These are phyloP conservation scores for Sporothrix mexicana DNA, from an alignment of 2,329 filamentous ascomycete species.

Conservation along the genomic window DNA sequence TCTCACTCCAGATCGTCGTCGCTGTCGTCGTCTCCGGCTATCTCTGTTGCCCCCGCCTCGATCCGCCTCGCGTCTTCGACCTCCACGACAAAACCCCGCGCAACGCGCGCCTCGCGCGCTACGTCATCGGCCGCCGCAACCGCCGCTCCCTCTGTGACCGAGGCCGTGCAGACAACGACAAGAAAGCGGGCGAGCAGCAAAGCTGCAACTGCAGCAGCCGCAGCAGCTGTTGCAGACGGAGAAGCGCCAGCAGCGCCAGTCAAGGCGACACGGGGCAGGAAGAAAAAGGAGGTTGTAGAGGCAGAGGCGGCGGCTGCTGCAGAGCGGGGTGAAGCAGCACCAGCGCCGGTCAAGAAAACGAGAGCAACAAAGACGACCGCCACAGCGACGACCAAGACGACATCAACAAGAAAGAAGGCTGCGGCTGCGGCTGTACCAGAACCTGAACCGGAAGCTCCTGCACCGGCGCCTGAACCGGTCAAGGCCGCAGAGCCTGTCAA, in stretches of 20 bases:
- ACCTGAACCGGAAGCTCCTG: background rate
- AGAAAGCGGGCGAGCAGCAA: slow-evolving; percentile 38
- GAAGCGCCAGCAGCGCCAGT: background rate
- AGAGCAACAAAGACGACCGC: slow-evolving; percentile 25
- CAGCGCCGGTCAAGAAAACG: slow-evolving; percentile 29
- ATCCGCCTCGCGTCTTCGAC: slow-evolving; percentile 34
- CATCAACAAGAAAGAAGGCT: slow-evolving; percentile 24
- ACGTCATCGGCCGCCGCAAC: slow-evolving; percentile 5
- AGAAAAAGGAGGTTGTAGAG: slow-evolving; percentile 33
- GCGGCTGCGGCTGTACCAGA: background rate
- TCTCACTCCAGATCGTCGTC: too few species aligned
- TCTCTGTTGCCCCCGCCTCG: background rate
- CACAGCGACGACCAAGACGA: slow-evolving; percentile 27
- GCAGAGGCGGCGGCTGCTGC: slow-evolving; percentile 23
- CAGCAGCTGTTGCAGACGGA: background rate
- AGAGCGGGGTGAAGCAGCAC: background rate
- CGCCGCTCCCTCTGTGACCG: background rate
- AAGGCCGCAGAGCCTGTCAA: background rate
- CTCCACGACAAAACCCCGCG: slow-evolving; percentile 32
- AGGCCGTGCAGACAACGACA: slow-evolving; percentile 26
- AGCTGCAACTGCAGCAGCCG: slow-evolving; percentile 17
- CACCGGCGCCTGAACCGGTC: background rate
- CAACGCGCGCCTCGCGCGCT: slow-evolving; percentile 29
- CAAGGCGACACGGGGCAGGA: slow-evolving; percentile 25
- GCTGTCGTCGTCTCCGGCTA: background rate